Evolutionary conservation across 768 basidiomycete genomes (phyloP), one percentile per base, ranked within the genome.

Genomic region (Albatrellus ellisii): DNA sequence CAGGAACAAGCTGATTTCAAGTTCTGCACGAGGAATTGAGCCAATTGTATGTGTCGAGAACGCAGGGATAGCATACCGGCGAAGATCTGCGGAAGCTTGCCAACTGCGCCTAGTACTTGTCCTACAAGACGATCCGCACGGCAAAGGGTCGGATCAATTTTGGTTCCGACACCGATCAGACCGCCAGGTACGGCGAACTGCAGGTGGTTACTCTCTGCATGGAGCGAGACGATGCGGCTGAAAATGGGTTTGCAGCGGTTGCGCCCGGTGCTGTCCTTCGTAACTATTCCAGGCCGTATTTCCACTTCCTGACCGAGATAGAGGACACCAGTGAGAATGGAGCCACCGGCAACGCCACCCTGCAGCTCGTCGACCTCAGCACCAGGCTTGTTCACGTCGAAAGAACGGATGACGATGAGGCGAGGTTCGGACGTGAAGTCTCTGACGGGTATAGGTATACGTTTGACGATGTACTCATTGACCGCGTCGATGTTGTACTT

Each of bases 401-500:
- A 99, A 15, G 91, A 95, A 51, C 94, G 89, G 62, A 99, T 99
- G 59, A 98, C 92, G 58, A 98, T 98, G 51, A 99, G 79, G 26
- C 82, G 79, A 0, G 95, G 90, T 47, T 86, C 79, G 22, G 89
- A 81, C 26, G 77, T 72, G 62, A 98, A 99, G 68, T 98, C 86
- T 45, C 94, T 87, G 26, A 79, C 65, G 35, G 94, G 95, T 37
- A 98, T 85, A 14, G 95, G 90, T 54, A 99, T 97, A 39, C 85
- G 78, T 60, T 89, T 92, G 50, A 90, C 90, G 60, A 98, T 94
- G 67, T 95, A 97, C 55, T 97, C 92, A 65, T 94, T 95, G 37
- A 99, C 91, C 14, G 94, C 95, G 59, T 97, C 94, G 57, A 98
- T 97, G 68, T 99, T 98, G 72, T 97, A 99, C 62, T 88, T 90